These are phyloP conservation scores for Musa troglodytarum DNA, from an alignment of 176 grass and related monocot species.

Conservation along the genomic window DNA sequence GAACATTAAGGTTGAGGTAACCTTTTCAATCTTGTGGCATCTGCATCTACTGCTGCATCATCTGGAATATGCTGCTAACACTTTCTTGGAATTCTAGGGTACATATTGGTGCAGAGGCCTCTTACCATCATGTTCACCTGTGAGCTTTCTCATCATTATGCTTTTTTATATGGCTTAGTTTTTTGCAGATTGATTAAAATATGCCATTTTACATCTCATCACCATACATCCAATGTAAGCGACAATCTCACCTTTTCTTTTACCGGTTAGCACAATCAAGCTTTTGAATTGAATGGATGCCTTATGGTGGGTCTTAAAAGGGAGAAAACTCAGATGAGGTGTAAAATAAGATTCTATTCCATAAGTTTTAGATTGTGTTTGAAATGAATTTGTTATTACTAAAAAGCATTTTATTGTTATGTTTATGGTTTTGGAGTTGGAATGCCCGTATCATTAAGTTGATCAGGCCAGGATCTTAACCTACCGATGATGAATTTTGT, in stretches of 20 bases:
- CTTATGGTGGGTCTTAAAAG: not conserved
- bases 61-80: conserved; percentile 3
- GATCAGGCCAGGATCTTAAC: too few species aligned
- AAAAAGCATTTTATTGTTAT: too few species aligned
- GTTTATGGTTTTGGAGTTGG: too few species aligned
- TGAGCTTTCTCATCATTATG: conserved; percentile 27
- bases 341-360: too few species aligned
- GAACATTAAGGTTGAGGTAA: conserved; percentile 44
- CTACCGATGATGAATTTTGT: too few species aligned
- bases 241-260: too few species aligned
- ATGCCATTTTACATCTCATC: not conserved
- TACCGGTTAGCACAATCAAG: too few species aligned
- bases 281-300: not conserved
- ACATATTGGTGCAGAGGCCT: conserved; percentile 31
- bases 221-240: not conserved
- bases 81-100: conserved; percentile 31
- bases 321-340: not conserved
- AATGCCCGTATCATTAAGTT: too few species aligned
- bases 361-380: too few species aligned
- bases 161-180: too few species aligned
- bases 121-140: conserved; percentile 29
- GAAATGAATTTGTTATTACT: too few species aligned
- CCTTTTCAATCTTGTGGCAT: conserved; percentile 19
- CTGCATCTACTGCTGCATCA: not conserved
- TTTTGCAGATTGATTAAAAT: not conserved